Base-by-base conservation (phyloP, 2,329 filamentous ascomycete genomes). In the Basipetospora chlamydospora region DNA sequence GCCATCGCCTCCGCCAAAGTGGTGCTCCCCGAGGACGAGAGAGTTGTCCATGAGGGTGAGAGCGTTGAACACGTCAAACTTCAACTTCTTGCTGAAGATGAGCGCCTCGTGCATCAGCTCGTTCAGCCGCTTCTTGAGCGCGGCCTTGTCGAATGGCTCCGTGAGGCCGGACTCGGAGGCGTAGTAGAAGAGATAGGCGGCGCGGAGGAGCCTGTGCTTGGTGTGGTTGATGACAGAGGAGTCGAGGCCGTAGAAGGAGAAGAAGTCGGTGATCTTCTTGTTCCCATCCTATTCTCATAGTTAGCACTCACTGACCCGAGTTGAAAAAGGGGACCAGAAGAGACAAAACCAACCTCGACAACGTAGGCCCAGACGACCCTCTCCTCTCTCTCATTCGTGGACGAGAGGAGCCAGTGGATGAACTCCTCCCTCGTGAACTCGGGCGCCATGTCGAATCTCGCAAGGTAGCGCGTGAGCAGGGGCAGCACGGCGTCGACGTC, bases 181-280 rank as follows among this genome's bases (percentile, higher is more conserved):
- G 54, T 98, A 98, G 67, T 98, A 98, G 64, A 88, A 98, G 38
- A 96, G 72, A 59, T 98, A 98, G 21, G 90, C 90, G 3, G 88
- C 90, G 45, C 79, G 80, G 49, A 98, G 77, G 39, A 76, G 73
- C 41, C 75, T 70, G 60, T 93, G 80, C 54, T 82, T 82, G 31
- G 73, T 63, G 51, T 85, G 76, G 46, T 80, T 77, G 49, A 98
- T 92, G 40, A 95, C 81, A 2, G 85, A 90, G 12, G 86, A 94
- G 55, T 94, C 86, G 23, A 98, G 78, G 52, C 77, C 78, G 66
- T 96, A 98, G 63, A 96, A 98, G 26, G 86, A 95, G 61, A 95
- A 80, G 61, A 94, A 95, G 59, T 98, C 90, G 26, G 85, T 95
- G 51, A 98, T 83, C 48, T 85, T 85, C 43, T 81, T 72, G 35